Evolutionary conservation across 2,329 filamentous ascomycete genomes (phyloP).

Genomic region (Alternaria ethzedia): DNA sequence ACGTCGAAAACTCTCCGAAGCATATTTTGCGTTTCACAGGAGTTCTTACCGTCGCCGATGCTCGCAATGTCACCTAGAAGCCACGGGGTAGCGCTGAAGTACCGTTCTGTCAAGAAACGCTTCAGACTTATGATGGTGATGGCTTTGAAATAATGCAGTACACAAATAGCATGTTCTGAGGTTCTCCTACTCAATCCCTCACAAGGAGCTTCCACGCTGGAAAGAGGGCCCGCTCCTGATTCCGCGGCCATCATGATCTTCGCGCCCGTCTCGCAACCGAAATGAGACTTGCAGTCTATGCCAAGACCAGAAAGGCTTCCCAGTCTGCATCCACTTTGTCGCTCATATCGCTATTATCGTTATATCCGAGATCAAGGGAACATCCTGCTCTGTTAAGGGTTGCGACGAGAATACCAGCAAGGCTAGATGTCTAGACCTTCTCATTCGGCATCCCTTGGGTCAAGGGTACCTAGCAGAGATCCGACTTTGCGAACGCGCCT

Average conservation of each 20-base stretch:
- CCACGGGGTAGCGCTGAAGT: neutral
- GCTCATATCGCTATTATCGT: slow-evolving; percentile 4
- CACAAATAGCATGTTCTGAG: slow-evolving; percentile 4
- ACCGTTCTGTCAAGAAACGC: neutral
- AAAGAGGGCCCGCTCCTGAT: slow-evolving; percentile 1
- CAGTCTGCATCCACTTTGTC: slow-evolving; percentile 4
- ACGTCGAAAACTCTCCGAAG: slow-evolving; percentile 23
- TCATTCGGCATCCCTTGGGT: neutral
- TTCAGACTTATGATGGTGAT: neutral
- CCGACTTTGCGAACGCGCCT: slow-evolving; percentile 12
- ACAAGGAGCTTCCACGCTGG: neutral
- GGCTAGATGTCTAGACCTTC: neutral
- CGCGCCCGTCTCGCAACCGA: slow-evolving; percentile 28
- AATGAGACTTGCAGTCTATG: slow-evolving; percentile 21
- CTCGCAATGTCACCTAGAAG: slow-evolving; percentile 3
- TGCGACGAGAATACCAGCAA: neutral
- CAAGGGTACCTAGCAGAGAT: neutral
- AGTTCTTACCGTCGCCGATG: slow-evolving; percentile 7
- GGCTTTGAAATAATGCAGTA: neutral
- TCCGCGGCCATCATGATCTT: slow-evolving; percentile 25
- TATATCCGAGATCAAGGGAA: neutral
- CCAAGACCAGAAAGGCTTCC: slow-evolving; percentile 15
- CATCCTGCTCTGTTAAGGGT: neutral
- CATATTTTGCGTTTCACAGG: slow-evolving; percentile 16
- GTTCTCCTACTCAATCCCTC: neutral